These are phyloP conservation scores for Heimioporus sp. DNA, from an alignment of 768 basidiomycete species.

Conservation along the genomic window DNA sequence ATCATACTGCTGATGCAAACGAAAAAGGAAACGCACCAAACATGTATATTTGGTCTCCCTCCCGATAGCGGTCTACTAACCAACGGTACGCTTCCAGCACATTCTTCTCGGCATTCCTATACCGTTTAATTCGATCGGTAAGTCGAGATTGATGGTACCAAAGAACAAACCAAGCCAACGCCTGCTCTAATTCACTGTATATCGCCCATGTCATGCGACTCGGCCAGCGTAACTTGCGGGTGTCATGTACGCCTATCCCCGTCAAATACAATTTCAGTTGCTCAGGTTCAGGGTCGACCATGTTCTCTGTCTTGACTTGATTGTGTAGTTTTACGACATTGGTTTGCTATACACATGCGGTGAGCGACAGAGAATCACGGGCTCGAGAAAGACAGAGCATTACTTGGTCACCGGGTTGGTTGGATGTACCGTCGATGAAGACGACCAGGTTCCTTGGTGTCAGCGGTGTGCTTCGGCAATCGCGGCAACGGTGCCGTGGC, in stretches of 20 bases:
- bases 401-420: constrained; percentile 36
- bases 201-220: not conserved
- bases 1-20: too few species aligned
- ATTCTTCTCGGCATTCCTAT: not conserved
- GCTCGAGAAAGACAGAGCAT: constrained; percentile 8
- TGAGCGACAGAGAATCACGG: not conserved
- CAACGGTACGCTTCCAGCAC: constrained; percentile 4
- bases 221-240: not conserved
- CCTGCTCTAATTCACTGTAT: not conserved
- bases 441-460: constrained; percentile 31
- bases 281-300: not conserved
- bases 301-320: constrained; percentile 18
- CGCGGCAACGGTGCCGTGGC: too few species aligned
- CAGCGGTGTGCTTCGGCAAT: too few species aligned
- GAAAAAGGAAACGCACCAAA: constrained; percentile 26
- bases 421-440: constrained; percentile 20
- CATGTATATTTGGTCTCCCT: constrained; percentile 31
- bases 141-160: too few species aligned
- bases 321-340: constrained; percentile 34
- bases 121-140: not conserved
- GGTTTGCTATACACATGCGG: constrained; percentile 24
- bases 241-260: constrained; percentile 32
- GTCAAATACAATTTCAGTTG: constrained; percentile 35
- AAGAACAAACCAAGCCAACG: not conserved
- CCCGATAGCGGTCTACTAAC: not conserved